These are phyloP conservation scores for Fusarium temperatum DNA, from an alignment of 2,329 filamentous ascomycete genomes.

Conservation along the genomic window DNA sequence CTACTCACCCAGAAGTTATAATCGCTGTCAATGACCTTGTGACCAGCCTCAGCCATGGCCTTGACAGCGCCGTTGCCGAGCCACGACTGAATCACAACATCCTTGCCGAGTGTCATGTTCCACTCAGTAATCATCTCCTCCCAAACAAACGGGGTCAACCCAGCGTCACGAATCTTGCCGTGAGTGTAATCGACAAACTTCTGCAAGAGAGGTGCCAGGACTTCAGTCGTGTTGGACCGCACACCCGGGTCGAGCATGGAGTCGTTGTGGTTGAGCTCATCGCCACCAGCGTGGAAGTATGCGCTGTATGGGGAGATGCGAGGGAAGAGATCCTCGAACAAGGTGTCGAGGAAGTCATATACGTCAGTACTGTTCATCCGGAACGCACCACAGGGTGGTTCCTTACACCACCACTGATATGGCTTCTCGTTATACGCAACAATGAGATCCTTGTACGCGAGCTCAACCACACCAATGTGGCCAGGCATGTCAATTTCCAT, in stretches of 20 bases:
- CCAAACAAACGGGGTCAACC: constrained; percentile 82
- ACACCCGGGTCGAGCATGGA: constrained; percentile 76
- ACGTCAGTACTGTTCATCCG: constrained; percentile 79
- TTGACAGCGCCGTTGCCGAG: constrained; percentile 70
- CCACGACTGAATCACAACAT: constrained; percentile 85
- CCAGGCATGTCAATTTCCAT: constrained; percentile 72
- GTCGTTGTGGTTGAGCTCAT: constrained; percentile 80
- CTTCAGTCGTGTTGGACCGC: constrained; percentile 67
- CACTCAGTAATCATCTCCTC: constrained; percentile 85
- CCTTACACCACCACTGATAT: constrained; percentile 67
- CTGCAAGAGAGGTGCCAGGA: constrained; percentile 81
- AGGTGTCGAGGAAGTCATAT: constrained; percentile 73
- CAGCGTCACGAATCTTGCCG: constrained; percentile 67
- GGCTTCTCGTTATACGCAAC: constrained; percentile 65
- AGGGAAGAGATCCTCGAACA: constrained; percentile 82
- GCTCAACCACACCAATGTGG: constrained; percentile 63
- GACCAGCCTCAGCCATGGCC: constrained; percentile 67
- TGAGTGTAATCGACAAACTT: constrained; percentile 78
- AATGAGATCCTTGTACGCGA: constrained; percentile 62
- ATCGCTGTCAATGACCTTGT: constrained; percentile 78
- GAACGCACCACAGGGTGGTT: constrained; percentile 74
- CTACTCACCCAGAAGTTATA: constrained; percentile 77
- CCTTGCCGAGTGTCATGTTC: constrained; percentile 75
- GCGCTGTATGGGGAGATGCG: constrained; percentile 73
- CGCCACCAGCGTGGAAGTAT: constrained; percentile 88